Base-by-base conservation (phyloP, 495 filamentous ascomycete genomes). In the Penicillium arizonense region DNA sequence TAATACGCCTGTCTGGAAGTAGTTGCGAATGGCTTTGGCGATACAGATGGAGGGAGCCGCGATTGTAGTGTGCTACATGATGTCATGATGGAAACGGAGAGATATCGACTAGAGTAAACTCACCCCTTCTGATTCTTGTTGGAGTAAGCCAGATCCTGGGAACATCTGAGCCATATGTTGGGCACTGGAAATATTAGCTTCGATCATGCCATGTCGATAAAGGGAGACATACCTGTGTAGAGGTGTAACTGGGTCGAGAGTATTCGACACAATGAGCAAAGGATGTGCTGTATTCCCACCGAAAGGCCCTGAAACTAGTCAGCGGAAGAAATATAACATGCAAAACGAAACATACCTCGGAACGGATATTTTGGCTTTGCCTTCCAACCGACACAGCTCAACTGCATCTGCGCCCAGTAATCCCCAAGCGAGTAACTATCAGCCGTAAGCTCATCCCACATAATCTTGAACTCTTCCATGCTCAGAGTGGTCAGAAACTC, bases 181-280 rank as follows among this genome's bases (percentile, higher is more conserved):
- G 2, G 82, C 83, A 55, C 73, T 75, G 44, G 18, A 32, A 0
- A 6, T 9, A 12, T 64, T 52, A 65, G 61, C 14, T 50, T 14
- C 5, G 4, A 14, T 30, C 11, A 36, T 8, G n/a, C 3, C 12
- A 28, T 8, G 20, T 24, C 9, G 14, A 24, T 4, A 10, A 21
- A 28, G 23, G 14, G 8, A 32, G n/a, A 24, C 55, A 12, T 53
- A 74, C 73, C 63, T 68, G 30, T 45, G 47, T 5, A 85, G 60
- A 4, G 83, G 77, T 0, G 82, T 85, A 30, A 87, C 83, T 0
- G 84, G 85, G 44, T 88, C 84, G 12, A 77, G 65, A 0, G 70
- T 75, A 59, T 81, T 87, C 44, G 75, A 78, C 2, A 87, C 63
- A 47, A 88, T 80, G 11, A 88, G 67, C 32, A 88, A 57, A 1